These are phyloP conservation scores for Megacollybia marginata DNA, from an alignment of 768 basidiomycete species.

Conservation along the genomic window DNA sequence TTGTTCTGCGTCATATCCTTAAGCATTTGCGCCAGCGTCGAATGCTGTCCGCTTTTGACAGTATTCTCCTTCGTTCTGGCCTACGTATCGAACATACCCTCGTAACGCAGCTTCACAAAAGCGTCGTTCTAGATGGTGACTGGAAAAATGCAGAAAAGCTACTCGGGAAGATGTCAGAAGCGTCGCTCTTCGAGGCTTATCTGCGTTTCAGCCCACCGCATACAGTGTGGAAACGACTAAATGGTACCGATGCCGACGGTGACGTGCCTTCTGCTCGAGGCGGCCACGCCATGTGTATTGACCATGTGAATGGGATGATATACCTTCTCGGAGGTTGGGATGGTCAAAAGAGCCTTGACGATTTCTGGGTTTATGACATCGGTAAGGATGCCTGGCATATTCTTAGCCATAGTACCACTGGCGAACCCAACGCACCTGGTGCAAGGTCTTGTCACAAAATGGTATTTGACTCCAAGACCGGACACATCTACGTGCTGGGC, in stretches of 20 bases:
- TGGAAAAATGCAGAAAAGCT: conserved; percentile 53
- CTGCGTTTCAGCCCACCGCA: conserved; percentile 51
- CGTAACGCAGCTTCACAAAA: conserved; percentile 55
- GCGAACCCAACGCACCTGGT: conserved; percentile 59
- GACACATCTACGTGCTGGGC: conserved; percentile 68
- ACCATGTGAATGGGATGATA: conserved; percentile 50
- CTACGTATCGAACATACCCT: conserved; percentile 65
- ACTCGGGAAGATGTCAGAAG: conserved; percentile 39
- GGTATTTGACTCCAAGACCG: conserved; percentile 67
- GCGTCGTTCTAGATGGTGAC: conserved; percentile 59
- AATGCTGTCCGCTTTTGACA: conserved; percentile 55
- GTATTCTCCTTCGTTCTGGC: conserved; percentile 47
- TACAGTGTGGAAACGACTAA: conserved; percentile 53
- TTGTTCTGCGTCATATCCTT: conserved; percentile 58
- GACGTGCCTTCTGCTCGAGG: conserved; percentile 63
- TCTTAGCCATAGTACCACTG: conserved; percentile 46
- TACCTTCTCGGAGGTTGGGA: conserved; percentile 82
- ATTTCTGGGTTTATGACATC: conserved; percentile 73
- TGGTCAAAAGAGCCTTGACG: conserved; percentile 63
- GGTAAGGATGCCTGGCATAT: conserved; percentile 52
- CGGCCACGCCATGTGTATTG: conserved; percentile 80
- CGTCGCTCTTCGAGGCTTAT: conserved; percentile 57
- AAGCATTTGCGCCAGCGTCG: conserved; percentile 76
- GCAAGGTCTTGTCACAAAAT: conserved; percentile 77
- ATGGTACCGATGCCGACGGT: conserved; percentile 54